Conservation (phyloP, 805 yeast species). For the Wickerhamomyces queroliae region DNA sequence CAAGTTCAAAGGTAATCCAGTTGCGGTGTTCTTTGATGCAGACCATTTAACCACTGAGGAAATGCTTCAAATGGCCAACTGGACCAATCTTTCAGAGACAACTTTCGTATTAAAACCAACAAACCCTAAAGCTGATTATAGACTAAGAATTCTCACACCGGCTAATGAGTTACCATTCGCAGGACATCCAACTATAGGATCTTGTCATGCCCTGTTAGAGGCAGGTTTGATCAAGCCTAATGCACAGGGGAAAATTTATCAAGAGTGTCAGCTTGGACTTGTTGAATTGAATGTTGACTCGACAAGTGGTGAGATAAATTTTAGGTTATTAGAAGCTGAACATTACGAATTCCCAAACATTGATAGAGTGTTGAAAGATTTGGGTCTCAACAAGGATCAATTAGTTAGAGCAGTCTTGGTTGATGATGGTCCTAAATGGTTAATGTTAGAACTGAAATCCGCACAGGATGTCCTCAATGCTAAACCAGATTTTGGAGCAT, state of each 20-base stretch:
- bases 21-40: conserved; percentile 43
- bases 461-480: conserved; percentile 28
- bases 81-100: conserved; percentile 60
- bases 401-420: conserved; percentile 23
- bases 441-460: conserved; percentile 27
- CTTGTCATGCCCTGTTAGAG: conserved; percentile 40
- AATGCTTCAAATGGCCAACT: conserved; percentile 43
- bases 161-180: conserved; percentile 49
- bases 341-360: conserved; percentile 12
- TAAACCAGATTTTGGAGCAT: conserved; percentile 24
- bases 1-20: conserved; percentile 39
- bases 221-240: conserved; percentile 24
- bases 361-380: conserved; percentile 8
- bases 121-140: conserved; percentile 35
- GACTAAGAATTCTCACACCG: conserved; percentile 45
- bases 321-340: conserved; percentile 19
- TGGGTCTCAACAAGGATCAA: conserved; percentile 6
- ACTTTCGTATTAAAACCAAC: conserved; percentile 43
- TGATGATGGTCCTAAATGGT: conserved; percentile 44
- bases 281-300: conserved; percentile 27
- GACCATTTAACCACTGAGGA: conserved; percentile 30
- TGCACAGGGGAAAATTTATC: conserved; percentile 25
- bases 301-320: conserved; percentile 18
- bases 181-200: conserved; percentile 59
- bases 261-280: conserved; percentile 41